Conservation (phyloP, 2,329 filamentous ascomycete species). For the Stagonosporopsis cucurbitacearum region DNA sequence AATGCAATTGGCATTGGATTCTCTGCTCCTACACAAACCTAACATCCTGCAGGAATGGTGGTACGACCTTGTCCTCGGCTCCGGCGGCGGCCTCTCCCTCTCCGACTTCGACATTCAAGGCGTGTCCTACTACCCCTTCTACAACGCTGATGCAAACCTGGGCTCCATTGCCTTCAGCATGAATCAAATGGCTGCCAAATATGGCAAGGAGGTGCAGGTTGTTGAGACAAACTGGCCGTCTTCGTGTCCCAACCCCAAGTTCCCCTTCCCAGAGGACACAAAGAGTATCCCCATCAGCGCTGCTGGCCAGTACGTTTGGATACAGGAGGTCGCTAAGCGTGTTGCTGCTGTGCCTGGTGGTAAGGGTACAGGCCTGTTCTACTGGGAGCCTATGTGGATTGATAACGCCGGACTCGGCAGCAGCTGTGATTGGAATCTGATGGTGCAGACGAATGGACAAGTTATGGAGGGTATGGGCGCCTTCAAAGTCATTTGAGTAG, state of each 20-base stretch:
- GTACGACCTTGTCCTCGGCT: slow-evolving; percentile 61
- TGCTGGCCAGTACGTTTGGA: slow-evolving; percentile 67
- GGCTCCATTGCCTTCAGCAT: slow-evolving; percentile 62
- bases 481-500: slow-evolving; percentile 58
- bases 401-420: slow-evolving; percentile 69
- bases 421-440: slow-evolving; percentile 68
- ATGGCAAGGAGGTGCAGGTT: slow-evolving; percentile 71
- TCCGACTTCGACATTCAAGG: slow-evolving; percentile 74
- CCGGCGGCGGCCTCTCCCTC: slow-evolving; percentile 55
- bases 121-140: slow-evolving; percentile 77
- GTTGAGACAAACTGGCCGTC: slow-evolving; percentile 75
- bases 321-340: slow-evolving; percentile 65
- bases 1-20: too few species aligned
- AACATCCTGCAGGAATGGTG: slow-evolving; percentile 63
- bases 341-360: slow-evolving; percentile 62
- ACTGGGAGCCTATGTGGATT: slow-evolving; percentile 78
- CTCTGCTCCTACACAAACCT: not conserved
- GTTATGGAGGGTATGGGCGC: slow-evolving; percentile 65
- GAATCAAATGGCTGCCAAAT: slow-evolving; percentile 65
- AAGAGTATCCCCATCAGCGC: slow-evolving; percentile 66
- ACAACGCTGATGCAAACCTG: slow-evolving; percentile 65
- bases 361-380: slow-evolving; percentile 64
- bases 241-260: slow-evolving; percentile 64
- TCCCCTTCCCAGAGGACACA: slow-evolving; percentile 67
- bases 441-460: slow-evolving; percentile 64